These are phyloP conservation scores for Kernera saxatilis DNA, from an alignment of 345 rosid species.

Conservation along the genomic window DNA sequence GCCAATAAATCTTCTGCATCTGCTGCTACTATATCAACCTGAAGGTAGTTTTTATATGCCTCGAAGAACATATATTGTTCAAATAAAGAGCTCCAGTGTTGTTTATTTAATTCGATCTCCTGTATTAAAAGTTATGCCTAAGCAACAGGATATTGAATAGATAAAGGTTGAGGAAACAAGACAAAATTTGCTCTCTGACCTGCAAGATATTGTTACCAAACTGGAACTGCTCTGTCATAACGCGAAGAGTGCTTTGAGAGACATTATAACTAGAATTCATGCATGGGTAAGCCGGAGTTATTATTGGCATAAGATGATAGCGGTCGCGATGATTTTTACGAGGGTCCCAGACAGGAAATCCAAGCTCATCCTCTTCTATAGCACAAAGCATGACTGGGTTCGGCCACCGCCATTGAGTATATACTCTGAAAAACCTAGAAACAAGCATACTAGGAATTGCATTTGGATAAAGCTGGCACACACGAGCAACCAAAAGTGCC, in stretches of 20 bases:
- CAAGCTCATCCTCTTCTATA: slow-evolving; percentile 59
- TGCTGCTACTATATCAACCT: slow-evolving; percentile 58
- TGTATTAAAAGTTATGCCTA: slow-evolving; percentile 12
- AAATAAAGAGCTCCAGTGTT: slow-evolving; percentile 56
- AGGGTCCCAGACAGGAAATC: slow-evolving; percentile 70
- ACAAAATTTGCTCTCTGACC: slow-evolving; percentile 29
- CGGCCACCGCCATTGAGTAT: slow-evolving; percentile 78
- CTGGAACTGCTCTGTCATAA: slow-evolving; percentile 68
- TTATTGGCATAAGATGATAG: slow-evolving; percentile 64
- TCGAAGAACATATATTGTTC: slow-evolving; percentile 67
- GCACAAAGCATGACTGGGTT: slow-evolving; percentile 77
- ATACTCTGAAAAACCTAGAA: slow-evolving; percentile 63
- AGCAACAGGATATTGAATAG: not conserved
- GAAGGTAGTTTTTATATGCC: slow-evolving; percentile 66
- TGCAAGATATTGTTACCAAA: slow-evolving; percentile 54
- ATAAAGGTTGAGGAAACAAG: not conserved
- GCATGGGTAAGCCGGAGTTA: slow-evolving; percentile 82
- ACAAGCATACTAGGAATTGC: slow-evolving; percentile 71
- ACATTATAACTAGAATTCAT: slow-evolving; percentile 84
- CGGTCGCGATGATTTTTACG: slow-evolving; percentile 64
- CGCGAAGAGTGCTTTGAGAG: slow-evolving; percentile 62
- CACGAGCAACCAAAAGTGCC: slow-evolving; percentile 72
- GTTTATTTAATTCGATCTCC: slow-evolving; percentile 62
- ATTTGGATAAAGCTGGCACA: slow-evolving; percentile 77
- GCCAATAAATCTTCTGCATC: slow-evolving; percentile 54